Percentiles rank a stretch among this genome's conserved stretches.
Conservation (phyloP, 129 eudicot genomes). For the Sambucus nigra region DNA sequence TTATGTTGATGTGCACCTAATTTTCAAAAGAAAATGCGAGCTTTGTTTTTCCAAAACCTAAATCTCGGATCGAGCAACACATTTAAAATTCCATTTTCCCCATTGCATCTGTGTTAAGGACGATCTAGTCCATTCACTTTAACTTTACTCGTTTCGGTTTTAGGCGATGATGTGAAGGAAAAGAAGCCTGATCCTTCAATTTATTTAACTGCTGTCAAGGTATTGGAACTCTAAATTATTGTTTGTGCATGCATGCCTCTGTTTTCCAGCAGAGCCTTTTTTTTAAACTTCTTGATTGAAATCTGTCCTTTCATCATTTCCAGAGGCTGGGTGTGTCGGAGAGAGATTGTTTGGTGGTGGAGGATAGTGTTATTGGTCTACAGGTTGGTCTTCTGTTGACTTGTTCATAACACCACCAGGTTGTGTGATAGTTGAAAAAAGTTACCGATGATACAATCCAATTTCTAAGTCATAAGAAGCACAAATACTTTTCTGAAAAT, state of each 20-base stretch:
- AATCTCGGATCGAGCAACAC: no score
- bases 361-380: constrained; percentile 92
- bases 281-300: background rate
- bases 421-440: no score
- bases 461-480: no score
- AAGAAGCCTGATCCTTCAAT: constrained; percentile 95
- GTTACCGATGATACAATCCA: no score
- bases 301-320: constrained; percentile 8
- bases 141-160: background rate
- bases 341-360: constrained; percentile 81
- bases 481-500: no score
- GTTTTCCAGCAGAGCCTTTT: background rate
- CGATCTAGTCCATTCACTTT: no score
- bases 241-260: background rate
- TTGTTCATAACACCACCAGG: no score
- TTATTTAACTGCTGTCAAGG: constrained; percentile 80
- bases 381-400: constrained; percentile 45
- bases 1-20: no score
- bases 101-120: no score
- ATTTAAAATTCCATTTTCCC: no score
- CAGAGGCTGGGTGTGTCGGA: constrained; percentile 74
- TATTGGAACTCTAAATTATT: constrained; percentile 4
- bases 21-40: no score
- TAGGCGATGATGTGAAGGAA: constrained; percentile 97
- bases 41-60: no score